These are phyloP conservation scores for Fusarium newnesense DNA, from an alignment of 2,329 filamentous ascomycete species.

Conservation along the genomic window DNA sequence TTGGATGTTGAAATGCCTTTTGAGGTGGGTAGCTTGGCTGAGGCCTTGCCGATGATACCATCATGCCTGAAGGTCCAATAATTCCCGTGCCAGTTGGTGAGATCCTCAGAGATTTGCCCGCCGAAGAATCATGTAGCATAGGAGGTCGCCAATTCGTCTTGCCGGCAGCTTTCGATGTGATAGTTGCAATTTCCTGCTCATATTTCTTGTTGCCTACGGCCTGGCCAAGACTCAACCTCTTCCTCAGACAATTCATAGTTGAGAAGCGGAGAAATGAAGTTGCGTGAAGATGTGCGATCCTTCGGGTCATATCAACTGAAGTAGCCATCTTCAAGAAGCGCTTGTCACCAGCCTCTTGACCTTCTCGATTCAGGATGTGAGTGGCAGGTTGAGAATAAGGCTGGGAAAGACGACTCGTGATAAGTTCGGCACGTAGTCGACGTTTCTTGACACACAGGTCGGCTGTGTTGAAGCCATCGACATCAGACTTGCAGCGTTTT, in stretches of 20 bases:
- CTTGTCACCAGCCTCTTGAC: slow-evolving; percentile 55
- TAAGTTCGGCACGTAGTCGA: slow-evolving; percentile 68
- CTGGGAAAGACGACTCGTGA: slow-evolving; percentile 76
- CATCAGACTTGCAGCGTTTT: slow-evolving; percentile 63
- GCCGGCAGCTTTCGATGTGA: slow-evolving; percentile 30
- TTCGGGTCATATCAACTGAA: slow-evolving; percentile 50
- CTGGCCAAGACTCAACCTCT: slow-evolving; percentile 51
- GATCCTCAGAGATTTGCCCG: slow-evolving; percentile 32
- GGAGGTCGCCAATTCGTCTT: slow-evolving; percentile 40
- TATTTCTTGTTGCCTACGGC: slow-evolving; percentile 47
- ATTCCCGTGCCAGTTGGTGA: slow-evolving; percentile 19
- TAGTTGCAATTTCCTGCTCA: slow-evolving; percentile 37
- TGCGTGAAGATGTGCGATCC: slow-evolving; percentile 57
- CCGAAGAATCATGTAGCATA: slow-evolving; percentile 34
- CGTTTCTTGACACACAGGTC: slow-evolving; percentile 72
- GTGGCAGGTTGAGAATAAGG: slow-evolving; percentile 76
- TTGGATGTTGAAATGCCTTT: slow-evolving; percentile 28
- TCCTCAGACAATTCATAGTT: slow-evolving; percentile 70
- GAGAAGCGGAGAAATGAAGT: slow-evolving; percentile 71
- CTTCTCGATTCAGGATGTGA: slow-evolving; percentile 73
- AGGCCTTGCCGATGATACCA: slow-evolving; percentile 7
- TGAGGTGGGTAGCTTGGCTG: background rate
- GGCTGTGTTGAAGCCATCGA: slow-evolving; percentile 66
- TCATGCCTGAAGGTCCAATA: slow-evolving; percentile 5
- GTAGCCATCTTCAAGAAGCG: slow-evolving; percentile 61